Evolutionary conservation across 2,329 filamentous ascomycete species (phyloP).

Genomic region (Huntiella savannae): DNA sequence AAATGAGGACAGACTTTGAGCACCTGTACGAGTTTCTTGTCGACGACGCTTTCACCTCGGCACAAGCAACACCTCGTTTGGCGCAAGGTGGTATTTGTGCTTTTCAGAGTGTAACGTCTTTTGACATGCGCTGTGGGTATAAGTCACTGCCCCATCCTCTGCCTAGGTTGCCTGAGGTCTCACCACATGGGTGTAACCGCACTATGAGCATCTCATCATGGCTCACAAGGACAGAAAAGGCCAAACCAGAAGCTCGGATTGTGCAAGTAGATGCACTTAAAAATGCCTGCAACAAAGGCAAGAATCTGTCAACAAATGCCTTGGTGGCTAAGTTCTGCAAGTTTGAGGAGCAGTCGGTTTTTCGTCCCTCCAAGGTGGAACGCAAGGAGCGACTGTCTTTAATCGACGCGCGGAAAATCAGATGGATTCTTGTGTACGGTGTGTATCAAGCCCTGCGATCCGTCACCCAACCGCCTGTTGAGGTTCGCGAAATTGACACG

Average conservation of each 20-base stretch:
- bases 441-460: constrained; percentile 52
- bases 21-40: constrained; percentile 53
- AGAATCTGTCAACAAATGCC: constrained; percentile 24
- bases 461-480: constrained; percentile 39
- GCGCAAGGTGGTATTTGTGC: constrained; percentile 51
- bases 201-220: constrained; percentile 22
- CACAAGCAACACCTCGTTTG: constrained; percentile 30
- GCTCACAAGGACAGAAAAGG: constrained; percentile 23
- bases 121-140: constrained; percentile 43
- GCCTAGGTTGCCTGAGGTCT: constrained; percentile 40
- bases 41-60: constrained; percentile 35
- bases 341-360: constrained; percentile 44
- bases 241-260: constrained; percentile 28
- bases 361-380: constrained; percentile 14
- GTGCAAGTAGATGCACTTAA: constrained; percentile 33
- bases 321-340: constrained; percentile 49
- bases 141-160: constrained; percentile 42
- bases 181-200: constrained; percentile 11
- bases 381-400: constrained; percentile 18
- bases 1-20: constrained; percentile 51
- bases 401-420: constrained; percentile 53
- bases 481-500: constrained; percentile 37
- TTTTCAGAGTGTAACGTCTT: constrained; percentile 45
- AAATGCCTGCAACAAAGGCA: constrained; percentile 28
- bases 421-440: constrained; percentile 61